These are phyloP conservation scores for Chrysochromulina parva DNA, from an alignment of 78 protist genomes.

Conservation along the genomic window DNA sequence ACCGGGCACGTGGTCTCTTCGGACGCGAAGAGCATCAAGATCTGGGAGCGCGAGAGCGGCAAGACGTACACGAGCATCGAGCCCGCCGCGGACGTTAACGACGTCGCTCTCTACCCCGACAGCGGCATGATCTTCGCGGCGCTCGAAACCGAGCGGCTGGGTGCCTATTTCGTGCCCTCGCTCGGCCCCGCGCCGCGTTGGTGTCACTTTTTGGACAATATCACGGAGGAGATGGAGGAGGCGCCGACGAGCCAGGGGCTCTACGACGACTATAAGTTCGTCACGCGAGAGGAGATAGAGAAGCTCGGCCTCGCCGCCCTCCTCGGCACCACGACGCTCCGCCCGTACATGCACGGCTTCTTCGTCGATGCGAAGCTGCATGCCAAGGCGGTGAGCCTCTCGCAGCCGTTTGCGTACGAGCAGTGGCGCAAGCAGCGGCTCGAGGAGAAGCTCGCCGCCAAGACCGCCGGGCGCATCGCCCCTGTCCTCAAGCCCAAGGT, in stretches of 20 bases:
- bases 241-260: background rate
- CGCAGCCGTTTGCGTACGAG: conserved; percentile 72
- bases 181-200: conserved; percentile 98
- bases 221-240: conserved; percentile 79
- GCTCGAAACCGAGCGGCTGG: conserved; percentile 75
- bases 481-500: background rate
- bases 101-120: conserved; percentile 15
- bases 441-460: conserved; percentile 50
- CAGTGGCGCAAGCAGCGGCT: conserved; percentile 44
- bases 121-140: conserved; percentile 85
- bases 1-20: conserved; percentile 46
- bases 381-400: conserved; percentile 43
- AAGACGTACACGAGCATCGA: conserved; percentile 67
- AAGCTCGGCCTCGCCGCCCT: conserved; percentile 65
- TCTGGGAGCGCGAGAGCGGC: conserved; percentile 64
- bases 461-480: conserved; percentile 59
- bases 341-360: conserved; percentile 85
- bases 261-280: conserved; percentile 91
- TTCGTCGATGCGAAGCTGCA: background rate
- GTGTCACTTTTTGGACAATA: conserved; percentile 88
- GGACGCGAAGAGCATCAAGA: conserved; percentile 67
- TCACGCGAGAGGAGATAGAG: conserved; percentile 86
- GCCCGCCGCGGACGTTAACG: conserved; percentile 71
- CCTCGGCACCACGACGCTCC: conserved; percentile 68
- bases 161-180: conserved; percentile 86